Base-by-base conservation (phyloP, 306 rosid species). In the Sicyos baderoa region DNA sequence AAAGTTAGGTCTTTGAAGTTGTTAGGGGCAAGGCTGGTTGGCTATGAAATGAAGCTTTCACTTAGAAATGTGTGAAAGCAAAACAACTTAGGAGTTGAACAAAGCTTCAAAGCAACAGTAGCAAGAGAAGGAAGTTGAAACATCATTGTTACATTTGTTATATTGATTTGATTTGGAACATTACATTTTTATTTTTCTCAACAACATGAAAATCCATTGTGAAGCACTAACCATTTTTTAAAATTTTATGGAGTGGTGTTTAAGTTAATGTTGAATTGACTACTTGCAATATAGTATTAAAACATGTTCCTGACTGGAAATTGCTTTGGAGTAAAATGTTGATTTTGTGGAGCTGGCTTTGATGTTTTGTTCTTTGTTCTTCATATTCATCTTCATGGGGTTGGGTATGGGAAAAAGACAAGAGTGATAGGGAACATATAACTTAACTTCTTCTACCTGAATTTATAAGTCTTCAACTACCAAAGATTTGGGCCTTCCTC, bases 251-350 rank as follows among this genome's bases (percentile, higher is more conserved):
- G 68, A 61, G 68, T 61, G 37, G 68, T 37, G 50, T 9, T 17
- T 35, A 61, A 61, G 68, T 61, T 61, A 61, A 61, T 61, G 21
- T 15, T n/a, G 49, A 35, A 61, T 61, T 17, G 50, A 35, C 25
- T 16, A 8, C 0, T 35, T 5, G 25, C 22, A 9, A 9, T 63
- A 63, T 40, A 42, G 52, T 63, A 9, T 35, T 35, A 35, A 62
- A 40, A 40, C 47, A 32, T 59, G 7, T 59, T 59, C 21, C 42
- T 25, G 4, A 9, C 9, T 18, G 32, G 17, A 63, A 63, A 63
- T 40, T 63, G 52, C 69, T 63, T 63, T 63, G 69, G 69, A 63
- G 69, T 63, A 63, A 63, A 29, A 63, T 40, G 51, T 40, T 37
- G 69, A 17, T 18, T 60, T 63, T 42, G 52, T 40, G 69, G 51